phyloP scores from a whole-genome alignment of 1,139 yeast genomes.

The Kodamaea plutei region DNA sequence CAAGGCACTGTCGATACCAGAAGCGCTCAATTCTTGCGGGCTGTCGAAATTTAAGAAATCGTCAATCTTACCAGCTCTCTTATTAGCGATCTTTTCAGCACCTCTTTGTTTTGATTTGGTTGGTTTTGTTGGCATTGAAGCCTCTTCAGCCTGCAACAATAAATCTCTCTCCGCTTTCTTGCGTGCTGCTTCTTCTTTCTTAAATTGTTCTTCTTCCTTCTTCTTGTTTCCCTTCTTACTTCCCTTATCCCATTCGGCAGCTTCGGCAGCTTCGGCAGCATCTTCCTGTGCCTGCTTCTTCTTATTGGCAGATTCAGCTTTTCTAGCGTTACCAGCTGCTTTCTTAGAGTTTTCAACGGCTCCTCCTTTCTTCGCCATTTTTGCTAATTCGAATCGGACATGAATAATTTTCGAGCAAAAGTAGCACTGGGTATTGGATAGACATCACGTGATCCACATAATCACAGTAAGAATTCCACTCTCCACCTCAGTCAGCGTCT shows the following conservation, averaged over 20 bases:
- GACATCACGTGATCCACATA: constrained; percentile 1
- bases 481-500: too few species aligned
- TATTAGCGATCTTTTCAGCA: constrained; percentile 64
- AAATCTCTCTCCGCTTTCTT: constrained; percentile 64
- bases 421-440: too few species aligned
- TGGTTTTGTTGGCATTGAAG: constrained; percentile 57
- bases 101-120: constrained; percentile 56
- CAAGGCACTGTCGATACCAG: constrained; percentile 74
- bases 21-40: constrained; percentile 58
- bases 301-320: constrained; percentile 63
- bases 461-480: too few species aligned
- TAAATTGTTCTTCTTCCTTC: constrained; percentile 59
- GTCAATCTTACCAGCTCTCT: constrained; percentile 61
- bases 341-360: constrained; percentile 58
- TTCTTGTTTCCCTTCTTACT: constrained; percentile 67
- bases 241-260: constrained; percentile 68
- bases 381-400: constrained; percentile 5
- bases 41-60: constrained; percentile 54
- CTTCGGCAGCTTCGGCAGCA: constrained; percentile 52
- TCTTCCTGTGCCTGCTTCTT: constrained; percentile 53
- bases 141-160: constrained; percentile 60
- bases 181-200: constrained; percentile 60
- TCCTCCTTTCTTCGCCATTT: constrained; percentile 53
- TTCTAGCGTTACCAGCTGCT: constrained; percentile 68
- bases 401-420: constrained; percentile 3